phyloP scores from a whole-genome alignment of 768 basidiomycete genomes.

The Lentinula edodes region DNA sequence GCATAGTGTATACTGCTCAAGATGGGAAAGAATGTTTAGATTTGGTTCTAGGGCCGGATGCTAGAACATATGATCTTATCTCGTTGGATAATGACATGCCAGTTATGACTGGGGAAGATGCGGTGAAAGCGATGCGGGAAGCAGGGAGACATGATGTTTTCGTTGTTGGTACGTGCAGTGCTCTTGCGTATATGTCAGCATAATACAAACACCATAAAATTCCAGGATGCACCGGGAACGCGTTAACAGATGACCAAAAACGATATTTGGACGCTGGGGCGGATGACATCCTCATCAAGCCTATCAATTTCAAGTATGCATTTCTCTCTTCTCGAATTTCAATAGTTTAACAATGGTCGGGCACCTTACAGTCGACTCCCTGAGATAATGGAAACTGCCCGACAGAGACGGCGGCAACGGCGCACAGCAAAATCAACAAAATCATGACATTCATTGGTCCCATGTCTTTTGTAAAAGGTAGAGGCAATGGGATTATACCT shows the following conservation, averaged over 20 bases:
- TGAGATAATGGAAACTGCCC: not conserved
- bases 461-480: not conserved
- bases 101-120: conserved; percentile 27
- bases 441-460: not conserved
- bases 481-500: not conserved
- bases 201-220: no score
- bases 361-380: not conserved
- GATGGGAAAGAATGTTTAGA: conserved; percentile 32
- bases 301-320: conserved; percentile 17
- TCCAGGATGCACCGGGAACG: conserved; percentile 10
- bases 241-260: conserved; percentile 23
- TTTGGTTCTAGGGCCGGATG: conserved; percentile 19
- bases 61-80: conserved; percentile 24
- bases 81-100: conserved; percentile 33
- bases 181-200: not conserved
- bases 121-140: conserved; percentile 23
- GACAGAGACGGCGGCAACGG: not conserved
- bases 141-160: conserved; percentile 25
- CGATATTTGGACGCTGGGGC: conserved; percentile 21
- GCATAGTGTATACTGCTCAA: conserved; percentile 28
- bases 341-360: not conserved
- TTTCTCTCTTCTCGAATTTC: not conserved
- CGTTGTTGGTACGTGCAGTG: conserved; percentile 21
- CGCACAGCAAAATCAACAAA: not conserved
- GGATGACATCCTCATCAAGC: conserved; percentile 17